Conservation (phyloP, 2,329 filamentous ascomycete genomes). For the Mycosphaerella arachidis region DNA sequence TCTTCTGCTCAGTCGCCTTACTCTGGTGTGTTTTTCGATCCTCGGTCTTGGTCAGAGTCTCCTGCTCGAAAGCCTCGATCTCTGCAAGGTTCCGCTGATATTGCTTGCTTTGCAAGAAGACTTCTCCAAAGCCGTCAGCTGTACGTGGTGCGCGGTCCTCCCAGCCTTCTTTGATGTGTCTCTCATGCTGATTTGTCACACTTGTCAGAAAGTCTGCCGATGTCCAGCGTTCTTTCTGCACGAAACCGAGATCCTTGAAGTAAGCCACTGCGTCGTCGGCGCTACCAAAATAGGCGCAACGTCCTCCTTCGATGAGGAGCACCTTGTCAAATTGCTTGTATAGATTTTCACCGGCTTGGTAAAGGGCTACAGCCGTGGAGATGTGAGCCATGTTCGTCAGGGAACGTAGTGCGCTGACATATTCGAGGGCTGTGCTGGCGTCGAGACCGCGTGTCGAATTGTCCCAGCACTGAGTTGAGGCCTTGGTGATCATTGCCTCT, state of each 20-base stretch:
- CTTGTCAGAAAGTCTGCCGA: slow-evolving; percentile 73
- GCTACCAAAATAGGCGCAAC: slow-evolving; percentile 68
- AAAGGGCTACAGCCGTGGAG: slow-evolving; percentile 57
- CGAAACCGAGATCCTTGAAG: slow-evolving; percentile 65
- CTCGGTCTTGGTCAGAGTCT: slow-evolving; percentile 55
- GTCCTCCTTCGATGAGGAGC: slow-evolving; percentile 60
- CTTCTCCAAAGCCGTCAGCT: slow-evolving; percentile 42
- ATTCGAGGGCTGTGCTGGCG: slow-evolving; percentile 69
- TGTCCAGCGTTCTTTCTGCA: slow-evolving; percentile 65
- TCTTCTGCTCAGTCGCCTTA: slow-evolving; percentile 42
- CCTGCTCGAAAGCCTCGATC: slow-evolving; percentile 34
- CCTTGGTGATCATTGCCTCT: slow-evolving; percentile 65
- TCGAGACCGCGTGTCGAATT: slow-evolving; percentile 68
- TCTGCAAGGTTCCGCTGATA: slow-evolving; percentile 37
- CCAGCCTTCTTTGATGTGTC: slow-evolving; percentile 40
- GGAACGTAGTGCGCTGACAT: slow-evolving; percentile 61
- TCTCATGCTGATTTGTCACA: slow-evolving; percentile 53
- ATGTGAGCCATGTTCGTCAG: slow-evolving; percentile 50
- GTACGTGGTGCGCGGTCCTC: slow-evolving; percentile 44
- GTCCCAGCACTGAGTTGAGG: slow-evolving; percentile 64
- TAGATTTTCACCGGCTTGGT: slow-evolving; percentile 63
- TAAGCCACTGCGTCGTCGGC: slow-evolving; percentile 60
- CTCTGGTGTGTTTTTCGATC: slow-evolving; percentile 59
- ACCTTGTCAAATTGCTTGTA: slow-evolving; percentile 69
- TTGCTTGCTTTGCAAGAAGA: slow-evolving; percentile 32